Percentiles rank a stretch among this genome's conserved stretches.
Evolutionary conservation across 352 stramenopile genomes (phyloP).

Genomic region (Hyaloperonospora arabidopsidis): DNA sequence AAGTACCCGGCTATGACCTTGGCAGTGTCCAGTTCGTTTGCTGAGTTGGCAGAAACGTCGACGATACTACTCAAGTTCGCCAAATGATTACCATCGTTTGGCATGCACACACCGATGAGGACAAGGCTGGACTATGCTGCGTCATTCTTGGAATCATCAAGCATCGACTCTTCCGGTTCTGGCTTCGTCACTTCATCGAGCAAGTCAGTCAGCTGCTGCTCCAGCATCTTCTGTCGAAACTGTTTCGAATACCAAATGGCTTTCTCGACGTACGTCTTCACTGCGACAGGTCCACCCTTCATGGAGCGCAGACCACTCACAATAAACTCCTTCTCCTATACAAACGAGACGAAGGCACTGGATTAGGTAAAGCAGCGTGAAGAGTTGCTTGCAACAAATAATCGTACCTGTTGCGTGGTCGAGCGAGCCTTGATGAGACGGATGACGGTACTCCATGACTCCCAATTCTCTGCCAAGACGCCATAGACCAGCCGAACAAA

Average conservation of each 20-base stretch:
- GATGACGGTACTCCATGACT: constrained; percentile 77
- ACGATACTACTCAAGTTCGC: too few relatives aligned
- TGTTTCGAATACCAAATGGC: constrained; percentile 51
- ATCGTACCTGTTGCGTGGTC: constrained; percentile 57
- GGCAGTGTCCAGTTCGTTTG: too few relatives aligned
- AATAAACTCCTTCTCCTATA: constrained; percentile 74
- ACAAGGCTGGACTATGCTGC: constrained; percentile 16
- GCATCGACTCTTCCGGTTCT: constrained; percentile 3
- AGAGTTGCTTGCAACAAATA: not conserved
- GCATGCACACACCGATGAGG: not conserved
- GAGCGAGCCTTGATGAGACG: constrained; percentile 65
- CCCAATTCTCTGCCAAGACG: constrained; percentile 78
- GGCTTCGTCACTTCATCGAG: constrained; percentile 25
- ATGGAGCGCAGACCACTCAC: constrained; percentile 39
- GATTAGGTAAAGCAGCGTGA: not conserved
- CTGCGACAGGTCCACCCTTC: constrained; percentile 27
- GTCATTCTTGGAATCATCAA: constrained; percentile 6
- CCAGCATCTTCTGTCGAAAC: constrained; percentile 63
- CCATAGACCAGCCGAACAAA: constrained; percentile 68
- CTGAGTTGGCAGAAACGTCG: too few relatives aligned
- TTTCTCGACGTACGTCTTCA: constrained; percentile 67
- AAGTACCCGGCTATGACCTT: too few relatives aligned
- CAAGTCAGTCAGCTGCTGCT: constrained; percentile 39
- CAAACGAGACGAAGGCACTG: constrained; percentile 2
- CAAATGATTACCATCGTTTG: too few relatives aligned